Evolutionary conservation across 192 early-diverging fungal species (phyloP).

Genomic region (Entomortierella lignicola): DNA sequence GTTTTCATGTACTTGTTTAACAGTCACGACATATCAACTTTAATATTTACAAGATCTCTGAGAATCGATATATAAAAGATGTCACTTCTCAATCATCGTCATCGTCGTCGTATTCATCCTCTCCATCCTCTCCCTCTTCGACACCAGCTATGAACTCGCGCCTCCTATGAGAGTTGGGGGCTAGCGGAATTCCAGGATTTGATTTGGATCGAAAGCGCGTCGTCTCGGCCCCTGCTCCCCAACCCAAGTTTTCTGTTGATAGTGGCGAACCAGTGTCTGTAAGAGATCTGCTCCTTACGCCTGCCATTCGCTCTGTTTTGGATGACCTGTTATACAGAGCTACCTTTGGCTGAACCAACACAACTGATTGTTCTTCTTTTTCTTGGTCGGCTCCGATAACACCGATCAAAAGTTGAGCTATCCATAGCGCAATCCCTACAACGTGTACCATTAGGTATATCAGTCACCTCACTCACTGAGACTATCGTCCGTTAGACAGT

Average conservation of each 20-base stretch:
- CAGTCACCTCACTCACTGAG: no score
- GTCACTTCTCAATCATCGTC: background rate
- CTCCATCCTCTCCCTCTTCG: background rate
- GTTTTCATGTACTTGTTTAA: no score
- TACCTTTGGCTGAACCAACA: no score
- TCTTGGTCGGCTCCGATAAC: constrained; percentile 32
- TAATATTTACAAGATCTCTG: no score
- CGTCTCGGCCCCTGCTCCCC: background rate
- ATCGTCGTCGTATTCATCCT: constrained; percentile 1
- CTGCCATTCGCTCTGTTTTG: no score
- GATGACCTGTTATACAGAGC: no score
- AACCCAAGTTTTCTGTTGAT: no score
- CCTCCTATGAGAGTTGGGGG: background rate
- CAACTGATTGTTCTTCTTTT: background rate
- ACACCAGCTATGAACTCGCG: background rate
- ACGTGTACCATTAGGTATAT: background rate
- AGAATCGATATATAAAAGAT: no score
- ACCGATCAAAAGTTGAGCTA: constrained; percentile 35
- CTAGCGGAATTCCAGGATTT: background rate
- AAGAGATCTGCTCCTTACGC: no score
- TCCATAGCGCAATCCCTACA: constrained; percentile 34
- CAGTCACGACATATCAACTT: background rate
- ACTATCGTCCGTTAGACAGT: background rate
- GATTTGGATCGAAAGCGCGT: background rate
- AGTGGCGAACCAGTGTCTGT: no score